Percentiles rank a stretch among this genome's conserved stretches.
Conservation (phyloP, 768 basidiomycete species). For the Lactarius sanguifluus region DNA sequence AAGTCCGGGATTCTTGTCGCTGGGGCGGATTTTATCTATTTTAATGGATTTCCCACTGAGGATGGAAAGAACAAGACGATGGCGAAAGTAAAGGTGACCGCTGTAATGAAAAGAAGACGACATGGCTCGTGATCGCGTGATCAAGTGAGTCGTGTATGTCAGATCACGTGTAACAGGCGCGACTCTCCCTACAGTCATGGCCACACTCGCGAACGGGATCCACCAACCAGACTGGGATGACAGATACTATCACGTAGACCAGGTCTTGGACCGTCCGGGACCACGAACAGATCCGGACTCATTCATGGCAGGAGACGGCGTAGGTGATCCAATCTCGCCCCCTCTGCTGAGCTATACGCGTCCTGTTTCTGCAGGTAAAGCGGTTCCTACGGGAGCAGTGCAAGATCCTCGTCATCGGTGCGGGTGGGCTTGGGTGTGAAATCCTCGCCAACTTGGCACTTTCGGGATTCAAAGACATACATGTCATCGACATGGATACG, state of each 20-base stretch:
- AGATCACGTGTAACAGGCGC: constrained; percentile 8
- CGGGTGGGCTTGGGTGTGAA: constrained; percentile 96
- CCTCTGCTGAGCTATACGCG: constrained; percentile 3
- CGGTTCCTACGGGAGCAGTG: constrained; percentile 77
- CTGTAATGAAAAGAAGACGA: constrained; percentile 53
- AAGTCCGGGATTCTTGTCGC: constrained; percentile 95
- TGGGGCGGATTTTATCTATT: constrained; percentile 84
- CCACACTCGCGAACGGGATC: constrained; percentile 38
- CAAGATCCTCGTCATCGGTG: constrained; percentile 97
- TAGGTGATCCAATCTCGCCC: constrained; percentile 38
- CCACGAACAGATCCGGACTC: constrained; percentile 78
- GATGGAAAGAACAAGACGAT: constrained; percentile 84
- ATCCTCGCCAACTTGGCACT: constrained; percentile 95
- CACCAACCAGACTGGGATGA: constrained; percentile 50
- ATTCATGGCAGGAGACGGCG: constrained; percentile 79
- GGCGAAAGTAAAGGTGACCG: constrained; percentile 80
- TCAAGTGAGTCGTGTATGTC: constrained; percentile 10
- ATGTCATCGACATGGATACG: constrained; percentile 99
- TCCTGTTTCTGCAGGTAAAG: constrained; percentile 61
- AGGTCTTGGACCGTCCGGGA: constrained; percentile 81
- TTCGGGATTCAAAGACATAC: constrained; percentile 96
- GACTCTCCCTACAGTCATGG: not conserved
- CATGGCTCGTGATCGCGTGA: not conserved
- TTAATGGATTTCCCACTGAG: constrained; percentile 82
- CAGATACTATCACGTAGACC: constrained; percentile 82